Conservation (phyloP, 2,329 filamentous ascomycete species). For the Fusarium sacchari region DNA sequence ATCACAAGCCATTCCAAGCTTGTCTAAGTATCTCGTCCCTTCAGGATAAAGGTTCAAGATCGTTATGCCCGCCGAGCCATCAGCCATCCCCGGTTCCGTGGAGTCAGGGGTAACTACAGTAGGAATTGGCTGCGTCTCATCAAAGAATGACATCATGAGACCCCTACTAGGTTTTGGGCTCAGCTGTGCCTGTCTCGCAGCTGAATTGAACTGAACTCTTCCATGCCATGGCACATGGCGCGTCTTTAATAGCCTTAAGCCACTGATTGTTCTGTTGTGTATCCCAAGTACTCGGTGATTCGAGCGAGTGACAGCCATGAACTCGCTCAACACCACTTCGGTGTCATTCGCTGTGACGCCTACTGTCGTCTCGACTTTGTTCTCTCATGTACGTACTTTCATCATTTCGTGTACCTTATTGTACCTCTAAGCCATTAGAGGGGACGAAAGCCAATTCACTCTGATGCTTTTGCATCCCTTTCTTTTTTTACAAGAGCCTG, state of each 20-base stretch:
- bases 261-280: conserved; percentile 4
- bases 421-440: conserved; percentile 8
- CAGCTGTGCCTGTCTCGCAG: conserved; percentile 16
- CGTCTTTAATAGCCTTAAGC: conserved; percentile 10
- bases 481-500: conserved; percentile 9
- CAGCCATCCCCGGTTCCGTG: conserved; percentile 8
- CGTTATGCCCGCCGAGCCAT: background rate
- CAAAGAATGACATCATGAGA: conserved; percentile 43
- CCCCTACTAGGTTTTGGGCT: conserved; percentile 29
- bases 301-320: conserved; percentile 50
- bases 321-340: conserved; percentile 77
- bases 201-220: conserved; percentile 2
- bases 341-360: conserved; percentile 88
- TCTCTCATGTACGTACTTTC: conserved; percentile 76
- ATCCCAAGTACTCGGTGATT: background rate
- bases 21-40: background rate
- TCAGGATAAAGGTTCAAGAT: background rate
- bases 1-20: background rate
- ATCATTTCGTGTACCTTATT: background rate
- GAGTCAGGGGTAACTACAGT: conserved; percentile 35
- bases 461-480: background rate
- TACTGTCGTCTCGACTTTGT: conserved; percentile 84
- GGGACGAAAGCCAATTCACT: background rate
- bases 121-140: conserved; percentile 13
- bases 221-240: conserved; percentile 21